phyloP scores from a whole-genome alignment of 2,329 filamentous ascomycete species.

The Raffaelea arxii region DNA sequence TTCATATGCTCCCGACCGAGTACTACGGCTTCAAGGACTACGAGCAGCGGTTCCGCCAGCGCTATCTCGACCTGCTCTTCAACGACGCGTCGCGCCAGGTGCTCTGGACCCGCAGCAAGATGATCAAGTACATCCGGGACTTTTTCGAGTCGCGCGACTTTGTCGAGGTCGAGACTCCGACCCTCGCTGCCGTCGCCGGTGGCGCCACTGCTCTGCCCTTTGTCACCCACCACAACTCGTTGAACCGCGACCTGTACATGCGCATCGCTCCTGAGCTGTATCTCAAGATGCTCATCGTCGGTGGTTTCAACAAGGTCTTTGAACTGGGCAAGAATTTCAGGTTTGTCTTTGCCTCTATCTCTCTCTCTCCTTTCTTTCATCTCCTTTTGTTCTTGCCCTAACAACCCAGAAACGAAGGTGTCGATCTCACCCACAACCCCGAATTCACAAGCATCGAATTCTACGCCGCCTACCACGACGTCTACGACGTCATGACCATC shows the following conservation, averaged over 20 bases:
- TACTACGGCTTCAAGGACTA: conserved; percentile 93
- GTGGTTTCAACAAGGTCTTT: conserved; percentile 88
- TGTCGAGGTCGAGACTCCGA: conserved; percentile 90
- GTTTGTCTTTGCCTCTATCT: background rate
- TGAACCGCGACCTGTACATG: conserved; percentile 91
- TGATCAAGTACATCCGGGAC: conserved; percentile 77
- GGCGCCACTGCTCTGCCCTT: conserved; percentile 95
- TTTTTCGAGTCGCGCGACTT: conserved; percentile 87
- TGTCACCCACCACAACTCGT: conserved; percentile 90
- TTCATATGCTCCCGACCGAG: conserved; percentile 83
- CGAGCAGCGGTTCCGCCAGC: conserved; percentile 85
- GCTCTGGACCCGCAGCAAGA: conserved; percentile 77
- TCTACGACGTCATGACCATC: conserved; percentile 81
- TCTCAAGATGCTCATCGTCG: conserved; percentile 92
- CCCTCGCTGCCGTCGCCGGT: conserved; percentile 93
- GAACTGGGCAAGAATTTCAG: conserved; percentile 87
- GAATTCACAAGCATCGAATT: conserved; percentile 98
- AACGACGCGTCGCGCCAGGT: conserved; percentile 79
- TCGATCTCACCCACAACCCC: conserved; percentile 91
- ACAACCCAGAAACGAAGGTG: conserved; percentile 68
- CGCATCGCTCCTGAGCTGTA: conserved; percentile 91
- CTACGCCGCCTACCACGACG: conserved; percentile 87
- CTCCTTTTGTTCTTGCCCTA: too few relatives aligned
- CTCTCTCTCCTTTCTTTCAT: background rate
- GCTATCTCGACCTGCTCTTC: conserved; percentile 95